These are phyloP conservation scores for Lentinula boryana DNA, from an alignment of 768 basidiomycete genomes.

Conservation along the genomic window DNA sequence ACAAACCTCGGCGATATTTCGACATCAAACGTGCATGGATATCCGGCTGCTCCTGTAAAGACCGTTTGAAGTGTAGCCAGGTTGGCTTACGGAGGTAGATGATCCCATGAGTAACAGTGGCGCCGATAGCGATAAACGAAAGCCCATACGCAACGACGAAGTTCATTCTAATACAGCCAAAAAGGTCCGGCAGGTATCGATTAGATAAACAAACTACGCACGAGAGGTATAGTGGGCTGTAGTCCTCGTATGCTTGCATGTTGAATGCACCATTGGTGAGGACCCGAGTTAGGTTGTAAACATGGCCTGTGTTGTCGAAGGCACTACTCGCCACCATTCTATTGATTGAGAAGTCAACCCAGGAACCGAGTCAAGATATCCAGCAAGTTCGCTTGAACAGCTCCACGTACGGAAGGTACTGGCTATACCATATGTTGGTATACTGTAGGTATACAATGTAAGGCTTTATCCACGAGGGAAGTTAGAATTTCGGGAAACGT, in stretches of 20 bases:
- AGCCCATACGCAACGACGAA: slow-evolving; percentile 14
- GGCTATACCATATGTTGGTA: slow-evolving; percentile 50
- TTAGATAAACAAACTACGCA: background rate
- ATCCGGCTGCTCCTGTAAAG: slow-evolving; percentile 51
- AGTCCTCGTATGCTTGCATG: slow-evolving; percentile 20
- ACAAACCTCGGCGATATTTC: slow-evolving; percentile 44
- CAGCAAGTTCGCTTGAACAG: slow-evolving; percentile 10
- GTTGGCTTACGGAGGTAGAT: slow-evolving; percentile 56
- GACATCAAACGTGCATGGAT: slow-evolving; percentile 58
- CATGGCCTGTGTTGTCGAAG: slow-evolving; percentile 54
- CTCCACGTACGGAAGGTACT: slow-evolving; percentile 48
- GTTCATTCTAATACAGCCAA: background rate
- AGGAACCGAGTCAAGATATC: slow-evolving; percentile 12
- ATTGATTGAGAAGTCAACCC: slow-evolving; percentile 3
- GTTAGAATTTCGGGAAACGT: slow-evolving; percentile 9
- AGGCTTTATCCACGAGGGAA: background rate
- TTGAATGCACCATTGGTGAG: slow-evolving; percentile 33
- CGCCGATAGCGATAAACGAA: slow-evolving; percentile 33
- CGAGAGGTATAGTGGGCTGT: slow-evolving; percentile 6
- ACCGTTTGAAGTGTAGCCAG: slow-evolving; percentile 41
- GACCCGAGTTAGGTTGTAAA: slow-evolving; percentile 39
- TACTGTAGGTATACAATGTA: slow-evolving; percentile 22
- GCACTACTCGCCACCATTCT: slow-evolving; percentile 43
- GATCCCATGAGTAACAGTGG: slow-evolving; percentile 33
- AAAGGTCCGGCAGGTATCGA: too few species aligned